Evolutionary conservation across 225 moss, liverwort and hornwort genomes (phyloP).

Genomic region (Ulota crispa): DNA sequence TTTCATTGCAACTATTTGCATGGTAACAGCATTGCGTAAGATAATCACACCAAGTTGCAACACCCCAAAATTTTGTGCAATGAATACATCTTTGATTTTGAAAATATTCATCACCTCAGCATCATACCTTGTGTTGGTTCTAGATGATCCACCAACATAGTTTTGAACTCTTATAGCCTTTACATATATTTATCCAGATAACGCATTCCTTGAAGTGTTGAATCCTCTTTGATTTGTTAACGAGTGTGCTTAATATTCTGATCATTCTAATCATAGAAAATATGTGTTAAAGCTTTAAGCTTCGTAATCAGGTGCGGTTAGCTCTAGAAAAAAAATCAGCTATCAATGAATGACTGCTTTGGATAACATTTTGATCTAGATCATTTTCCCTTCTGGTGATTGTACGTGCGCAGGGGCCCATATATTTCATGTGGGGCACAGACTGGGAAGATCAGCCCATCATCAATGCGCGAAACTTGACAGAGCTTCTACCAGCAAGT

Average conservation of each 20-base stretch:
- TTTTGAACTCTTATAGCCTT: not conserved
- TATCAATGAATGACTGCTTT: not conserved
- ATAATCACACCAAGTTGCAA: not conserved
- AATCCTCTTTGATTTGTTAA: not conserved
- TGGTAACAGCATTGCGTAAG: not conserved
- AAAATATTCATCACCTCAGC: not conserved
- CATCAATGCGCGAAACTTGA: conserved; percentile 61
- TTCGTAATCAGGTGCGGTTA: not conserved
- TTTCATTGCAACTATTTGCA: not conserved
- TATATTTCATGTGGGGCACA: conserved; percentile 93
- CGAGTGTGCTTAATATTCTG: not conserved
- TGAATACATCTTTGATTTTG: not conserved
- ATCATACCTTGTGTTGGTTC: not conserved
- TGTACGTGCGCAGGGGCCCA: conserved; percentile 56
- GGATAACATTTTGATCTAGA: no score
- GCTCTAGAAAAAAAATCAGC: not conserved
- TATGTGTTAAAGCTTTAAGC: not conserved
- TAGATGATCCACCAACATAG: not conserved
- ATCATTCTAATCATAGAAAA: not conserved
- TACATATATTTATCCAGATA: not conserved
- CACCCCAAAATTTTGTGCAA: not conserved
- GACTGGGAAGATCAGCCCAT: conserved; percentile 94
- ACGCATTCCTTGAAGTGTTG: not conserved
- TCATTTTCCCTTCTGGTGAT: not conserved
- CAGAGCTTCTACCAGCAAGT: conserved; percentile 45